phyloP scores from a whole-genome alignment of 805 yeast genomes.

The Ogataea pignaliae region DNA sequence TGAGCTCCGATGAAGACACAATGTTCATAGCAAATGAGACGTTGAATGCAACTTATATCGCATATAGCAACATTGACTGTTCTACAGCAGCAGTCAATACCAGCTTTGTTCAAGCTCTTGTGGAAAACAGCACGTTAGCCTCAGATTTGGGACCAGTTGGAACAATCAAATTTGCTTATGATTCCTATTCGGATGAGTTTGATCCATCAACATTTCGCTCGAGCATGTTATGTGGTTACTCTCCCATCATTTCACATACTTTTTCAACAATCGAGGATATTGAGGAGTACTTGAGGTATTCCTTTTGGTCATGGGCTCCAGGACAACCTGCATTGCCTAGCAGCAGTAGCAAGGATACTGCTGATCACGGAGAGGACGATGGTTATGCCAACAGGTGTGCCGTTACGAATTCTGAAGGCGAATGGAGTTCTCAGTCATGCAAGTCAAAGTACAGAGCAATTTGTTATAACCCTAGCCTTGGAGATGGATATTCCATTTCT shows the following conservation, averaged over 20 bases:
- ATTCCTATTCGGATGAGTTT: slow-evolving; percentile 35
- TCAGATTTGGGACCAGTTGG: background rate
- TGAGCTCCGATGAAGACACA: slow-evolving; percentile 12
- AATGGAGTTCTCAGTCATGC: slow-evolving; percentile 67
- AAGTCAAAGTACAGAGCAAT: too few relatives aligned
- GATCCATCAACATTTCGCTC: slow-evolving; percentile 32
- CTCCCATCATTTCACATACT: slow-evolving; percentile 55
- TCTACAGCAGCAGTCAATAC: background rate
- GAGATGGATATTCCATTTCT: too few relatives aligned
- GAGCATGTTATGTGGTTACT: slow-evolving; percentile 52
- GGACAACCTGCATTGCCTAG: slow-evolving; percentile 41
- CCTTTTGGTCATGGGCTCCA: slow-evolving; percentile 74
- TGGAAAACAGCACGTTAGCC: background rate
- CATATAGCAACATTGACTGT: background rate
- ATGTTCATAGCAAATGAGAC: slow-evolving; percentile 9
- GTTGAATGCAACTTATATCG: background rate
- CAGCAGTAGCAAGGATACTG: slow-evolving; percentile 3
- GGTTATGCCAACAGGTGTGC: slow-evolving; percentile 37
- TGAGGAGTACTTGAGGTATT: slow-evolving; percentile 28
- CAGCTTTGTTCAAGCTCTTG: background rate
- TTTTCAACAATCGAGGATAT: slow-evolving; percentile 25
- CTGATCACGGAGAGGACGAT: slow-evolving; percentile 11
- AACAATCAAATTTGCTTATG: slow-evolving; percentile 29
- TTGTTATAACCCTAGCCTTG: too few relatives aligned
- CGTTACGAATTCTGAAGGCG: slow-evolving; percentile 36